Conservation (phyloP, 371 early-diverging fungal genomes). For the Mucor irregularis region DNA sequence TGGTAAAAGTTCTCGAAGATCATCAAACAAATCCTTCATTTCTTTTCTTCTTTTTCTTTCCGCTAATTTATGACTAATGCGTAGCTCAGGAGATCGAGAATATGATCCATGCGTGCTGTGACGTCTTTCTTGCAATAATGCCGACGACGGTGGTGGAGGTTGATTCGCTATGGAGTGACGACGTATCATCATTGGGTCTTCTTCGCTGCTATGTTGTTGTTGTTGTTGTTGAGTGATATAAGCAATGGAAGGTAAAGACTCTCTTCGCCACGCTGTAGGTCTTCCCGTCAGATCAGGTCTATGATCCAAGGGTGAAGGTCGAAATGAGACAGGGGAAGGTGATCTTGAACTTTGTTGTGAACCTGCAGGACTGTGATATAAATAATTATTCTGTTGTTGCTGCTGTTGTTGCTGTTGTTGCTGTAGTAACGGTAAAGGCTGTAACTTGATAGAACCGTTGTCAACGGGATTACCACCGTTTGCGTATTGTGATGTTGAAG, state of each 20-base stretch:
- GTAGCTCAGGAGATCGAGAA: constrained; percentile 59
- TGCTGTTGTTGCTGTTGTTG: too few relatives aligned
- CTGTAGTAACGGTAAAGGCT: background rate
- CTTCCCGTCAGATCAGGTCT: constrained; percentile 31
- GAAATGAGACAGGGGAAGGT: constrained; percentile 14
- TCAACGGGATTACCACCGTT: background rate
- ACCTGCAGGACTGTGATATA: constrained; percentile 3
- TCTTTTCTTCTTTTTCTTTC: constrained; percentile 76
- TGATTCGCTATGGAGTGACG: constrained; percentile 19
- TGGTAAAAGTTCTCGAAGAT: constrained; percentile 66
- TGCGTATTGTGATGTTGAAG: too few relatives aligned
- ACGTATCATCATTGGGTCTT: background rate
- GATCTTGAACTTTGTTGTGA: constrained; percentile 11
- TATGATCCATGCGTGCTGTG: constrained; percentile 43
- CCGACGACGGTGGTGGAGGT: constrained; percentile 1
- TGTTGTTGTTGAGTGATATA: constrained; percentile 18
- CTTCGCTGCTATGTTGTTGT: too few relatives aligned
- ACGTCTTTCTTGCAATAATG: constrained; percentile 12
- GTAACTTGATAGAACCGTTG: background rate
- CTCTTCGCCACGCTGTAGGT: constrained; percentile 10
- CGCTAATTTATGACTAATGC: constrained; percentile 73
- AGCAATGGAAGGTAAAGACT: constrained; percentile 27
- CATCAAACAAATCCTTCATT: constrained; percentile 82
- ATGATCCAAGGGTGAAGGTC: constrained; percentile 32
- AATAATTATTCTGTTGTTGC: too few relatives aligned